phyloP scores from a whole-genome alignment of 2,329 filamentous ascomycete genomes.

The Venturia effusa region DNA sequence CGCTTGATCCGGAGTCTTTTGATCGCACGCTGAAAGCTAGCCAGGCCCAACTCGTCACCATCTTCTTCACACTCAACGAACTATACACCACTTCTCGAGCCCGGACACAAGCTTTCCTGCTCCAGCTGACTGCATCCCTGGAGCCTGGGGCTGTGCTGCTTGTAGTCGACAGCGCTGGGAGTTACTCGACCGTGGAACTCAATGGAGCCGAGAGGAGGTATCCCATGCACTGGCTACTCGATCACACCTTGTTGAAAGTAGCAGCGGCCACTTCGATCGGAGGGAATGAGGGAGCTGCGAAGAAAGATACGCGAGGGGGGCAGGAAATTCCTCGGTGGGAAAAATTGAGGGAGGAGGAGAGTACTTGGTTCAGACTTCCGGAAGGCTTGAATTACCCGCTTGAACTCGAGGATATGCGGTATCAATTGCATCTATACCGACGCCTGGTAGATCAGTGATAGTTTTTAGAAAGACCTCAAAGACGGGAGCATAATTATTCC shows the following conservation, averaged over 20 bases:
- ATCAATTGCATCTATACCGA: slow-evolving; percentile 77
- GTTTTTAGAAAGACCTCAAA: not conserved
- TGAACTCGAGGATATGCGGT: slow-evolving; percentile 85
- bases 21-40: not conserved
- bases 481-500: not conserved
- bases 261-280: not conserved
- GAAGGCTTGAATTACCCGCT: slow-evolving; percentile 65
- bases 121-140: slow-evolving; percentile 51
- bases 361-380: slow-evolving; percentile 69
- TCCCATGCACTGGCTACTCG: slow-evolving; percentile 87
- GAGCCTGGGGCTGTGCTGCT: slow-evolving; percentile 57
- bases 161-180: slow-evolving; percentile 86
- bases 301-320: slow-evolving; percentile 7
- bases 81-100: slow-evolving; percentile 70
- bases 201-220: slow-evolving; percentile 55
- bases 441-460: slow-evolving; percentile 16
- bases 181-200: slow-evolving; percentile 73
- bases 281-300: slow-evolving; percentile 8
- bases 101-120: slow-evolving; percentile 66
- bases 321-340: slow-evolving; percentile 45
- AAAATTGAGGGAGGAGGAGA: slow-evolving; percentile 64
- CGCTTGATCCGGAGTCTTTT: not conserved
- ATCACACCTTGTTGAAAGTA: slow-evolving; percentile 59
- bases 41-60: slow-evolving; percentile 34
- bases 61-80: slow-evolving; percentile 94